phyloP scores from a whole-genome alignment of 2,329 filamentous ascomycete genomes.

The Colletotrichum lentis region DNA sequence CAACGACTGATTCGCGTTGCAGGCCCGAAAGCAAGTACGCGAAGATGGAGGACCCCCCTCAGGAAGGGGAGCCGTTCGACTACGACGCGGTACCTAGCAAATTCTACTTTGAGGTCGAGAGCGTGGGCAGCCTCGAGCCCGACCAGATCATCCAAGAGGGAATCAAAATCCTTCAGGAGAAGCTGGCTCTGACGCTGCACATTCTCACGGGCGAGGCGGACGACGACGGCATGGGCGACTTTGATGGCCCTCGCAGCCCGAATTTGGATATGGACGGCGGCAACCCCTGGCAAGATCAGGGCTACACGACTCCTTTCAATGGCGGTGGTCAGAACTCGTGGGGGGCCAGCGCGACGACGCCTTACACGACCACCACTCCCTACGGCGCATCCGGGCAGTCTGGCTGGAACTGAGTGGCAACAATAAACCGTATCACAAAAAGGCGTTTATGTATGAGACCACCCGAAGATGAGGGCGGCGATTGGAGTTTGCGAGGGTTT shows the following conservation, averaged over 20 bases:
- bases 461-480: constrained; percentile 26
- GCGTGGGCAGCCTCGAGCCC: constrained; percentile 85
- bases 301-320: constrained; percentile 74
- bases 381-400: constrained; percentile 62
- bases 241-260: constrained; percentile 72
- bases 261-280: constrained; percentile 68
- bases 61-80: constrained; percentile 87
- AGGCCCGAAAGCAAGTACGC: constrained; percentile 86
- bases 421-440: constrained; percentile 18
- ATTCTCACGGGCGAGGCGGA: constrained; percentile 63
- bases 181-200: constrained; percentile 82
- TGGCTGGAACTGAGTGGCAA: constrained; percentile 56
- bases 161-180: constrained; percentile 87
- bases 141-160: constrained; percentile 89
- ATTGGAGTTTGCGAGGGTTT: constrained; percentile 28
- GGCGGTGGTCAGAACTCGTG: constrained; percentile 69
- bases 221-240: constrained; percentile 66
- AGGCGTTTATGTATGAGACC: constrained; percentile 29
- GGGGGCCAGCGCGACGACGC: constrained; percentile 64
- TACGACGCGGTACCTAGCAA: constrained; percentile 83
- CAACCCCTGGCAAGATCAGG: constrained; percentile 67
- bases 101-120: constrained; percentile 96
- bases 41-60: constrained; percentile 78
- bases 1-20: constrained; percentile 42
- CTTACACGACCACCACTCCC: constrained; percentile 53